A percentile compares a stretch with the other conserved stretches of the same genome.
Conservation (phyloP, 345 rosid species). For the Raphanus sativus region DNA sequence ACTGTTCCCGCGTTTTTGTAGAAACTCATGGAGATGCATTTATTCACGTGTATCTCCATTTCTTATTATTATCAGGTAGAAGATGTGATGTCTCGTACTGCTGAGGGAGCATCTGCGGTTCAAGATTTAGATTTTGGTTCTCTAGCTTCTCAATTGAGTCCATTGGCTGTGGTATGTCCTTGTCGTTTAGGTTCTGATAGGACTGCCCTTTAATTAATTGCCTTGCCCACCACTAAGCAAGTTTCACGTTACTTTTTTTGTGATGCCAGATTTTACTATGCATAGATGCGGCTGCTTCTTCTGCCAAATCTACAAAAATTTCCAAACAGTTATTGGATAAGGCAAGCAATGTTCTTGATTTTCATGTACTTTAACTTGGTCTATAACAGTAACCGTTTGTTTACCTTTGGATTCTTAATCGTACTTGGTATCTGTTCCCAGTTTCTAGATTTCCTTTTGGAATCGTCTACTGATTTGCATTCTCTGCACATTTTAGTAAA, state of each 20-base stretch:
- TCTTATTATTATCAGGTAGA: slow-evolving; percentile 58
- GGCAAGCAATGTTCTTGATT: slow-evolving; percentile 51
- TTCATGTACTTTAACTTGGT: slow-evolving; percentile 16
- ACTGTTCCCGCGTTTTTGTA: not conserved
- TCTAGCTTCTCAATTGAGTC: slow-evolving; percentile 72
- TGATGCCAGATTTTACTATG: slow-evolving; percentile 81
- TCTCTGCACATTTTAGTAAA: not conserved
- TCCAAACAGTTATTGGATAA: slow-evolving; percentile 79
- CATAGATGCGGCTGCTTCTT: slow-evolving; percentile 88
- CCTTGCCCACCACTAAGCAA: slow-evolving; percentile 15
- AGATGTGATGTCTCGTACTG: slow-evolving; percentile 80
- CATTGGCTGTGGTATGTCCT: slow-evolving; percentile 80
- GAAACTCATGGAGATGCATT: not conserved
- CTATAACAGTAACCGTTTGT: slow-evolving; percentile 1
- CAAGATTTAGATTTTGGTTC: slow-evolving; percentile 77
- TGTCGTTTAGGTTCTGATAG: slow-evolving; percentile 15
- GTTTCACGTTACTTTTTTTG: slow-evolving; percentile 31
- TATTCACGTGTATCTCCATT: slow-evolving; percentile 5
- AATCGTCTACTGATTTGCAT: not conserved
- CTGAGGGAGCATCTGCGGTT: slow-evolving; percentile 66
- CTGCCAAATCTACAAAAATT: slow-evolving; percentile 73
- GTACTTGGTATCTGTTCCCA: slow-evolving; percentile 7
- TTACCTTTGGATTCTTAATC: not conserved
- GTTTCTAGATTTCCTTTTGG: not conserved
- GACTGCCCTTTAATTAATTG: slow-evolving; percentile 8